Evolutionary conservation across 768 basidiomycete genomes (phyloP), one percentile per base, ranked within the genome.

Genomic region (Trametes meyenii): DNA sequence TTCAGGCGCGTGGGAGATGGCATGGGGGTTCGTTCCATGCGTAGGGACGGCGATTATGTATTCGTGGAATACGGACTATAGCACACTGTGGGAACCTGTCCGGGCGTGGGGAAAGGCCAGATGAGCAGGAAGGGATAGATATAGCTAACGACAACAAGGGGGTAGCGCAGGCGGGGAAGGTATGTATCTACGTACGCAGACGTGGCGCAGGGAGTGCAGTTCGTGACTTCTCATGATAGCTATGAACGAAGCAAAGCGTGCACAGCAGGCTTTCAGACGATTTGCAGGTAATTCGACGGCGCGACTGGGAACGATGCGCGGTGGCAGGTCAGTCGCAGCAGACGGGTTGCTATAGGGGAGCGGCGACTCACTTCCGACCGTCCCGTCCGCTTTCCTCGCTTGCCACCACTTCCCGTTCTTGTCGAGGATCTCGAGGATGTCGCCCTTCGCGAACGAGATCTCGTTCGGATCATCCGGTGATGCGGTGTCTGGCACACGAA

Each of bases 331-430:
- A 33, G 29, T 33, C 29, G 29, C 29, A 8, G 29, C 29, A 33
- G 29, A 33, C 29, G 29, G 29, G 46, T 19, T 35, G 63, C 51
- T 19, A 54, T 29, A 46, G 23, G 46, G 19, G 60, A 44, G n/a
- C 49, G n/a, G 14, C 39, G 39, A 86, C 91, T 76, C 72, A 92
- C 91, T 93, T 79, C 91, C 91, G 66, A 85, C 70, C 45, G 78
- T 72, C 54, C 91, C 93, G 71, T 95, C 93, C 17, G 80, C 67
- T 75, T 90, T 94, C 70, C 77, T 86, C 38, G 92, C 90, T 70
- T 92, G 92, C 93, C 93, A 95, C 93, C 93, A 94, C 71, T 94
- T 92, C 51, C 92, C 92, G 69, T 92, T 86, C 75, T 93, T 94
- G 76, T 98, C 96, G 59, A 95, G 74, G 56, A 98, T 90, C 64